A percentile compares a stretch with the other conserved stretches of the same genome.
Conservation (phyloP, 176 grass and related monocot species). For the Echinochloa phyllopogon region DNA sequence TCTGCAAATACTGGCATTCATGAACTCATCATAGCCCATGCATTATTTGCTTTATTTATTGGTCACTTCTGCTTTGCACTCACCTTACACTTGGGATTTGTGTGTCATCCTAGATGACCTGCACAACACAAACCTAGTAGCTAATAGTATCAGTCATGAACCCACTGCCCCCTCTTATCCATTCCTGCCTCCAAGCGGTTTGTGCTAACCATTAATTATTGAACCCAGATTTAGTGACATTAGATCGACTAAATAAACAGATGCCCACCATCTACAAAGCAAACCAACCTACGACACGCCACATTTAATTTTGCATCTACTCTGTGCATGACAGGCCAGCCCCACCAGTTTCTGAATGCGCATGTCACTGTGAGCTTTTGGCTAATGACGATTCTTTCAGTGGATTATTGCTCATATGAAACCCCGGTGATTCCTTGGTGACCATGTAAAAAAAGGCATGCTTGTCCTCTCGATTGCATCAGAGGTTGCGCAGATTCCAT, state of each 20-base stretch:
- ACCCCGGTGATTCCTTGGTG: slow-evolving; percentile 33
- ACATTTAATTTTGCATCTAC: not conserved
- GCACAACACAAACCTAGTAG: slow-evolving; percentile 33
- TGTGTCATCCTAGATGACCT: slow-evolving; percentile 25
- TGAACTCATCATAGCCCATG: not conserved
- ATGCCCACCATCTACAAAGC: not conserved
- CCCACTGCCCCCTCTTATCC: slow-evolving; percentile 18
- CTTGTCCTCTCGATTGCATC: slow-evolving; percentile 44
- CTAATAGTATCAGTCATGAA: not conserved
- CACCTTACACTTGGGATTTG: not conserved
- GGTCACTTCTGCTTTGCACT: not conserved
- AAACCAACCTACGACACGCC: not conserved
- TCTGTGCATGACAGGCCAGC: not conserved
- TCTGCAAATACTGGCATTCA: not conserved
- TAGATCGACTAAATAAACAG: slow-evolving; percentile 11
- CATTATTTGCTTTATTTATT: not conserved
- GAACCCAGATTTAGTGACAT: not conserved
- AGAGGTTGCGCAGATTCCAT: slow-evolving; percentile 50
- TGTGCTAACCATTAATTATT: not conserved
- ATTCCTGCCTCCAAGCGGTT: slow-evolving; percentile 20
- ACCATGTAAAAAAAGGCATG: not conserved
- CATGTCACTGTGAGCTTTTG: not conserved
- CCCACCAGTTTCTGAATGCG: not conserved
- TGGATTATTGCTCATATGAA: slow-evolving; percentile 1
- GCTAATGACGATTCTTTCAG: slow-evolving; percentile 24